A percentile compares a stretch with the other conserved stretches of the same genome.
Evolutionary conservation across 202 grass and related monocot genomes (phyloP).

Genomic region (Hordeum pubiflorum): DNA sequence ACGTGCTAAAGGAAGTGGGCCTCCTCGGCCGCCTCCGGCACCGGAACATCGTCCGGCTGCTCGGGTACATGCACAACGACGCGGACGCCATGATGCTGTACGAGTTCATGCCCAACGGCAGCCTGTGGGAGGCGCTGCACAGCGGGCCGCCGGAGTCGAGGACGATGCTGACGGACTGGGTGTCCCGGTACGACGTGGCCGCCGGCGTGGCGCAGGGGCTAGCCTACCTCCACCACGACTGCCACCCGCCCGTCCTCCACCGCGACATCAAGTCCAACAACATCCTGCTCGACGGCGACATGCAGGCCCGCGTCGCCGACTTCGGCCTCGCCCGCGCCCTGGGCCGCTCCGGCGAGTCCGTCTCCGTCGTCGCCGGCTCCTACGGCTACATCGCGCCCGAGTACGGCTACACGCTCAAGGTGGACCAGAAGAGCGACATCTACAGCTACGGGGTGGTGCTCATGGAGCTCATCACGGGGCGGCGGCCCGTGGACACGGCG

Average conservation of each 20-base stretch:
- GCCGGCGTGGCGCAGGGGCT: conserved; percentile 72
- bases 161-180: conserved; percentile 56
- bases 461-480: conserved; percentile 82
- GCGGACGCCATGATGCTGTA: conserved; percentile 80
- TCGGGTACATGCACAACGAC: conserved; percentile 71
- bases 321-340: conserved; percentile 69
- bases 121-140: conserved; percentile 86
- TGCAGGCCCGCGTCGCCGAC: conserved; percentile 78
- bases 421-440: conserved; percentile 96
- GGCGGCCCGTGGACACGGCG: conserved; percentile 46
- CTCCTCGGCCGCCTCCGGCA: conserved; percentile 64
- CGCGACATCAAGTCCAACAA: conserved; percentile 89
- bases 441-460: conserved; percentile 93
- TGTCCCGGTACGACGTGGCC: conserved; percentile 70
- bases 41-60: conserved; percentile 67
- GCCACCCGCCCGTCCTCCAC: conserved; percentile 77
- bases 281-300: conserved; percentile 65
- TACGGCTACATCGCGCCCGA: conserved; percentile 96
- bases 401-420: conserved; percentile 94
- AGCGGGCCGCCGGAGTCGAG: conserved; percentile 3
- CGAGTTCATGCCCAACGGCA: conserved; percentile 97
- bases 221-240: conserved; percentile 84
- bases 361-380: conserved; percentile 77
- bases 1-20: conserved; percentile 60
- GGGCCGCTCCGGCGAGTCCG: conserved; percentile 38